phyloP scores from a whole-genome alignment of 306 rosid species.

The Hippophae tibetana region DNA sequence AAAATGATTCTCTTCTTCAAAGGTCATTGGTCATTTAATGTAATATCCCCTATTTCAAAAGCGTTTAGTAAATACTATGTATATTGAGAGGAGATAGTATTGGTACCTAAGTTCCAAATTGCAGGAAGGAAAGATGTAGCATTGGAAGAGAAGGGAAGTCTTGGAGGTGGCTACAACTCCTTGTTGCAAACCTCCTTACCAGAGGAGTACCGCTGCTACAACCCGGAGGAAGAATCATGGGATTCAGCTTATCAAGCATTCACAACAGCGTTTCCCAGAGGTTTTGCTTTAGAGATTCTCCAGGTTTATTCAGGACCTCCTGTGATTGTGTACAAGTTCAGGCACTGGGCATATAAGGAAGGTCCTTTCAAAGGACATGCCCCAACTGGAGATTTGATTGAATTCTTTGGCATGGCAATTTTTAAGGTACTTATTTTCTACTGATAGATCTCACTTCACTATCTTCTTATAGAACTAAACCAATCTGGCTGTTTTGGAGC shows the following conservation, averaged over 20 bases:
- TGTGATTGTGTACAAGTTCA: conserved; percentile 45
- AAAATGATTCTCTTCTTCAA: too few relatives aligned
- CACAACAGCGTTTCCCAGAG: conserved; percentile 52
- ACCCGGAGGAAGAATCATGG: conserved; percentile 41
- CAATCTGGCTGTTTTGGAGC: not conserved
- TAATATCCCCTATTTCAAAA: too few relatives aligned
- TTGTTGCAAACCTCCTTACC: conserved; percentile 48
- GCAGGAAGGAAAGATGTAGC: conserved; percentile 36
- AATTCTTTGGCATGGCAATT: conserved; percentile 41
- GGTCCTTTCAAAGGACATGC: conserved; percentile 64
- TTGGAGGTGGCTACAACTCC: conserved; percentile 50
- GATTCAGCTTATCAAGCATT: conserved; percentile 39
- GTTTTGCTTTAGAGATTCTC: conserved; percentile 51
- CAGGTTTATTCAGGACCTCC: conserved; percentile 53
- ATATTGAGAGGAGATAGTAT: too few relatives aligned
- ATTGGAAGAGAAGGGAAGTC: conserved; percentile 30
- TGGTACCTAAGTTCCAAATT: not conserved
- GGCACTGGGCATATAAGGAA: conserved; percentile 72
- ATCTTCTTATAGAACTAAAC: not conserved
- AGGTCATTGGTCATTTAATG: too few relatives aligned
- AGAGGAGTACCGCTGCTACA: conserved; percentile 31
- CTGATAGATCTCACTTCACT: too few relatives aligned
- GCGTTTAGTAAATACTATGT: too few relatives aligned
- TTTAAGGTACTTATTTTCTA: conserved; percentile 25
- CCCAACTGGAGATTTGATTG: conserved; percentile 41